phyloP scores from a whole-genome alignment of 345 rosid genomes.

The Syzygium aqueum region DNA sequence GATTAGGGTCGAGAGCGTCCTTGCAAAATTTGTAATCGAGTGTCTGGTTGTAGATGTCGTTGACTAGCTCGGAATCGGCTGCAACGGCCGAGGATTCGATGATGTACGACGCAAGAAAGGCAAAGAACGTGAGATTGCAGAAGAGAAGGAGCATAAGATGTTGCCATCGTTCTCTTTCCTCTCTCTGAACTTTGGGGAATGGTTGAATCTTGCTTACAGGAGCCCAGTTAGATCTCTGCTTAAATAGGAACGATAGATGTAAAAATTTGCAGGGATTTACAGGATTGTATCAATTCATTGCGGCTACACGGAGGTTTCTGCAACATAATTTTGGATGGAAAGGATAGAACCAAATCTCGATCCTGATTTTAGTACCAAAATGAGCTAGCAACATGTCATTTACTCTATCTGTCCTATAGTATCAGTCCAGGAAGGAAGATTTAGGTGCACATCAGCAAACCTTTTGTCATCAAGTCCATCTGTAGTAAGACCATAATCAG shows the following conservation, averaged over 20 bases:
- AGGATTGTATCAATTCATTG: neutral
- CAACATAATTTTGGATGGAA: neutral
- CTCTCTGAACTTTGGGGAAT: neutral
- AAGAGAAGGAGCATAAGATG: neutral
- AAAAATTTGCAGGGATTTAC: neutral
- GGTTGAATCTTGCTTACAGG: neutral
- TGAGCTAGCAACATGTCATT: neutral
- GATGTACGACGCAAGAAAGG: neutral
- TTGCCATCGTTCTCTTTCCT: neutral
- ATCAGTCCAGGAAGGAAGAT: no score
- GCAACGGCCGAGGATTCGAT: no score
- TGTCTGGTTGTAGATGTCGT: slow-evolving; percentile 5
- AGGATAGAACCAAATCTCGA: neutral
- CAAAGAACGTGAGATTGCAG: neutral
- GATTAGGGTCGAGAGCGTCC: slow-evolving; percentile 2
- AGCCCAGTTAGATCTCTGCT: neutral
- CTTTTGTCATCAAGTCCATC: no score
- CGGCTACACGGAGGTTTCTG: neutral
- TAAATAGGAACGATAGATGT: neutral
- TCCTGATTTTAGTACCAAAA: neutral
- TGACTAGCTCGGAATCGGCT: neutral
- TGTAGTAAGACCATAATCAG: no score
- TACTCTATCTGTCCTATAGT: neutral
- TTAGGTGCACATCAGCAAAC: no score
- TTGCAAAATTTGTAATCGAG: slow-evolving; percentile 8